phyloP scores from a whole-genome alignment of 2,329 filamentous ascomycete species.

The Verticillium klebahnii region DNA sequence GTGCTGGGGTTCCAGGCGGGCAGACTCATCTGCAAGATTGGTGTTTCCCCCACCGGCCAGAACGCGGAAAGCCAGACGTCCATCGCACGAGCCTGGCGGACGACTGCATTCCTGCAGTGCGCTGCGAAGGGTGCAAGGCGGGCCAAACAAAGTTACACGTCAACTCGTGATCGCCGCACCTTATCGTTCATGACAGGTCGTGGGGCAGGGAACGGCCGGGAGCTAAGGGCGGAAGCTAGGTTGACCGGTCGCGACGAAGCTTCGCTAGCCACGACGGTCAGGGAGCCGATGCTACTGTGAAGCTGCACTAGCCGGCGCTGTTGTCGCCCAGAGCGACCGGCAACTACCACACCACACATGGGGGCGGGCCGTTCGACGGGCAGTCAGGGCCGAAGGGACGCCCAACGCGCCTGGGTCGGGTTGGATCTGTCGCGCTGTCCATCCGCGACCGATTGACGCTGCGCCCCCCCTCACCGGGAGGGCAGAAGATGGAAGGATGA shows the following conservation, averaged over 20 bases:
- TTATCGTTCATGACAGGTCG: background rate
- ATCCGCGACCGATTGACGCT: background rate
- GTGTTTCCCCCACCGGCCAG: no score
- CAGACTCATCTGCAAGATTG: background rate
- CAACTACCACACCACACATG: no score
- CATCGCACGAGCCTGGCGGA: background rate
- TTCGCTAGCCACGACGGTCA: background rate
- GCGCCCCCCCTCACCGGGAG: no score
- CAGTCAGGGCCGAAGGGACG: no score
- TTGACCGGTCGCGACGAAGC: background rate
- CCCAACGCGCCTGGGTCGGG: no score
- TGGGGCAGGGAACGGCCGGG: background rate
- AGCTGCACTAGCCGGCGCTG: background rate
- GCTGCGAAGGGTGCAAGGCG: background rate
- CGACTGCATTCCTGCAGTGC: background rate
- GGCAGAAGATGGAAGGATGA: background rate
- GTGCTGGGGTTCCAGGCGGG: background rate
- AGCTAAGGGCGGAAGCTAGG: background rate
- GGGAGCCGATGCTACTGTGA: background rate
- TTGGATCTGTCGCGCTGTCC: no score
- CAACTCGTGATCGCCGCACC: background rate
- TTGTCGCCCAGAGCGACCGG: no score
- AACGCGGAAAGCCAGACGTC: no score
- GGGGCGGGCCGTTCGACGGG: no score
- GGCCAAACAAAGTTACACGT: background rate